Evolutionary conservation across 106 monocot genomes (phyloP).

Genomic region (Dendrobium catenatum): DNA sequence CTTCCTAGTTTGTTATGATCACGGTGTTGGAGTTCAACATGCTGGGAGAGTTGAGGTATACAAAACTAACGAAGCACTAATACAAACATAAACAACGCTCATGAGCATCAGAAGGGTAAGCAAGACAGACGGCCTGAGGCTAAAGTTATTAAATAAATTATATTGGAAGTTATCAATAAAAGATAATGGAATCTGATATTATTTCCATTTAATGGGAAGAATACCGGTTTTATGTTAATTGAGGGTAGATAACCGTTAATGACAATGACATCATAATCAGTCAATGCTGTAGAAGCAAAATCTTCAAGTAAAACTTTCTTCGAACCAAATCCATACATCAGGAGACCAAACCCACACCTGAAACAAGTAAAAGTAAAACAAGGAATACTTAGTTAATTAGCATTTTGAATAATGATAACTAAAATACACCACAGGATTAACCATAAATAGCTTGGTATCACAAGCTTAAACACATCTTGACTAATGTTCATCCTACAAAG

Average conservation of each 20-base stretch:
- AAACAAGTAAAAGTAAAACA: not conserved
- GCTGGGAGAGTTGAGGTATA: not conserved
- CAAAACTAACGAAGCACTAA: not conserved
- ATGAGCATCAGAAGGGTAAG: not conserved
- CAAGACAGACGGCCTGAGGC: not conserved
- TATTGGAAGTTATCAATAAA: not conserved
- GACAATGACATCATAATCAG: conserved; percentile 67
- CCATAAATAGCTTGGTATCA: not conserved
- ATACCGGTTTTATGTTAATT: conserved; percentile 81
- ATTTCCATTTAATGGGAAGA: not conserved
- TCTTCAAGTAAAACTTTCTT: conserved; percentile 90
- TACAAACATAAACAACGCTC: not conserved
- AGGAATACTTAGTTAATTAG: not conserved
- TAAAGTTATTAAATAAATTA: not conserved
- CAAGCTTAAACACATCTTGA: not conserved
- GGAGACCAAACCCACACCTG: conserved; percentile 89
- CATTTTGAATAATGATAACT: not conserved
- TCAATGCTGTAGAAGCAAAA: conserved; percentile 68
- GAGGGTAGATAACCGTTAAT: conserved; percentile 91
- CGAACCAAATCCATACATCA: conserved; percentile 98
- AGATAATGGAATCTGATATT: not conserved
- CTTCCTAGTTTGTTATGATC: not conserved
- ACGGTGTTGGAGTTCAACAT: not conserved
- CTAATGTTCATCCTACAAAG: not conserved
- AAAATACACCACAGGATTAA: not conserved